Conservation (phyloP, 345 rosid species). For the Camelina hispida region DNA sequence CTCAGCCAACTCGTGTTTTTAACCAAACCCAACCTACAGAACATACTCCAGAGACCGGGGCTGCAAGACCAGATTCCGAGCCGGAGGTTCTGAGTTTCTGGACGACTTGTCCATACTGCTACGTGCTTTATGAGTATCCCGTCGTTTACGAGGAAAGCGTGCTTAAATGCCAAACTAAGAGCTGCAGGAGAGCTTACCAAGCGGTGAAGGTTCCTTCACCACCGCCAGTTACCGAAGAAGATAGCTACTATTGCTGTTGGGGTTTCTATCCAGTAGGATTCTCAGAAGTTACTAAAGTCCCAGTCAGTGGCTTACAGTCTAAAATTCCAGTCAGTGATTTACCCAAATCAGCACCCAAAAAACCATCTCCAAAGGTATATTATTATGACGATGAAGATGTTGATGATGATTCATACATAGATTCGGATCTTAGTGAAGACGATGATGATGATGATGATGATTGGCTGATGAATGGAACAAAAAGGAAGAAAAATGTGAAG, state of each 20-base stretch:
- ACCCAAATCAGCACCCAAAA: conserved; percentile 36
- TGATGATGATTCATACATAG: conserved; percentile 51
- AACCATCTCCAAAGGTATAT: conserved; percentile 48
- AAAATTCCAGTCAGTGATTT: conserved; percentile 21
- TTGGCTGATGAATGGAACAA: conserved; percentile 47
- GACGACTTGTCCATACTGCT: conserved; percentile 96
- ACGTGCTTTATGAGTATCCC: conserved; percentile 71
- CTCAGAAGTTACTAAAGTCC: conserved; percentile 43
- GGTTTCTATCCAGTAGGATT: conserved; percentile 79
- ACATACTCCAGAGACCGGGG: conserved; percentile 29
- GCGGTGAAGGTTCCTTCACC: conserved; percentile 65
- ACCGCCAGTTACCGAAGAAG: conserved; percentile 64
- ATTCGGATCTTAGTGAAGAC: conserved; percentile 56
- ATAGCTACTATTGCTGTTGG: conserved; percentile 75
- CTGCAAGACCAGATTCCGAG: conserved; percentile 30
- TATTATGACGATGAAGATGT: conserved; percentile 51
- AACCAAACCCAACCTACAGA: conserved; percentile 34
- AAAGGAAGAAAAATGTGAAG: conserved; percentile 51
- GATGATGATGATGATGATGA: conserved; percentile 62
- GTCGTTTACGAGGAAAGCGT: conserved; percentile 73
- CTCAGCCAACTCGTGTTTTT: conserved; percentile 25
- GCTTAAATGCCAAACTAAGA: conserved; percentile 63
- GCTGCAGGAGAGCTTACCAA: conserved; percentile 81
- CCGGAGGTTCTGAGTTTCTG: conserved; percentile 62
- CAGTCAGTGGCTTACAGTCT: conserved; percentile 25